Evolutionary conservation across 768 basidiomycete species (phyloP), one percentile per base, ranked within the genome.

Genomic region (Leccinum ochraceum): DNA sequence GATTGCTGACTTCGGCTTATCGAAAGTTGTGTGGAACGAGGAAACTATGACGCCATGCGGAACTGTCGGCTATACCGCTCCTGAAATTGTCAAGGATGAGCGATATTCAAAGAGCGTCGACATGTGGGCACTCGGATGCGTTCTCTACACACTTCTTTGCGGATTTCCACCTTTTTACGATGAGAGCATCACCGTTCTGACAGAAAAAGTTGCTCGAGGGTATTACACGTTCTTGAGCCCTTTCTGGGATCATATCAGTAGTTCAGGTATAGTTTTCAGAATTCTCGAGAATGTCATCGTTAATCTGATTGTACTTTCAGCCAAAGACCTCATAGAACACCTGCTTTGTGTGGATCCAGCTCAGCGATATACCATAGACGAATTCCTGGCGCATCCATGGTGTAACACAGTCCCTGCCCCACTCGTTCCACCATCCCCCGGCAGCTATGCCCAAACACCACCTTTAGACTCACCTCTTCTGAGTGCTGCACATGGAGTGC

Each of bases 81-180:
- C 97, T 6, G 97, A 99, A 77, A 99, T 99, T 62, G 97, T 99
- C 68, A 98, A 98, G 77, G 97, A 98, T 71, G 96, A 99, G 77
- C 84, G 94, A 30, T 96, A 96, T 73, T 90, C 87, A 73, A 95
- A 95, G 76, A 94, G 91, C 69, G 96, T 98, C 57, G 97, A 99
- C 72, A 98, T 98, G 97, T 99, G 97, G 97, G 97, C 97, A 2
- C 78, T 99, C 39, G 97, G 97, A 44, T 99, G 97, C 74, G 97
- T 99, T n/a, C 82, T 99, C 1, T 99, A 99, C 77, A 99, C 97
- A 2, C 81, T 98, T 2, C 86, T 99, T 20, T 98, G 97, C 68
- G 97, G 97, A 56, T 97, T 98, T 75, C 92, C 91, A 51, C 97
- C 97, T 1, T 99, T 99, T 79, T 99, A 98, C 76, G 97, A 99